Conservation (phyloP, 495 filamentous ascomycete genomes). For the Wilcoxina mikolae region DNA sequence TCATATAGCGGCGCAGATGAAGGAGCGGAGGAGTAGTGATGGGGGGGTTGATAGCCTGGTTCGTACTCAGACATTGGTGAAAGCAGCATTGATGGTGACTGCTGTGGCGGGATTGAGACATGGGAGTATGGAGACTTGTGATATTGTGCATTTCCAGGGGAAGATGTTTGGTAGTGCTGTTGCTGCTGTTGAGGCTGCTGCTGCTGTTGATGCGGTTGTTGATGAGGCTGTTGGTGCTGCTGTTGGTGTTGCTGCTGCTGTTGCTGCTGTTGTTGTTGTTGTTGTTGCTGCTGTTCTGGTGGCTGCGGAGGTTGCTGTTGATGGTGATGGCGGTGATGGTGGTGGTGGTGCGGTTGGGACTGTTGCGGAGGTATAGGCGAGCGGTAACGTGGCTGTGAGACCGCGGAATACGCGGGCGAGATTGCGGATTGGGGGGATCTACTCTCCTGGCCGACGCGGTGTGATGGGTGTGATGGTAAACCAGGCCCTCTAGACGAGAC, state of each 20-base stretch:
- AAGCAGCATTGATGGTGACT: slow-evolving; percentile 28
- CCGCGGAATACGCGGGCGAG: slow-evolving; percentile 22
- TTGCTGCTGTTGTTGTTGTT: slow-evolving; percentile 10
- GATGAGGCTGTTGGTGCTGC: slow-evolving; percentile 12
- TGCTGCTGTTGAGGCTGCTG: slow-evolving; percentile 9
- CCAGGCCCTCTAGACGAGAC: slow-evolving; percentile 17
- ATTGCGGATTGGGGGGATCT: slow-evolving; percentile 8
- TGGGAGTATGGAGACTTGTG: slow-evolving; percentile 26
- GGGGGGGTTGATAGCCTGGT: slow-evolving; percentile 20
- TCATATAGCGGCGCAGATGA: slow-evolving; percentile 25
- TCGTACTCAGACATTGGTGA: slow-evolving; percentile 28
- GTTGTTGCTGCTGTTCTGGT: background rate
- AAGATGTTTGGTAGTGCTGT: slow-evolving; percentile 1
- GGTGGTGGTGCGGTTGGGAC: slow-evolving; percentile 19
- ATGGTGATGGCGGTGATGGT: slow-evolving; percentile 8
- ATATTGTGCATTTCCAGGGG: slow-evolving; percentile 9
- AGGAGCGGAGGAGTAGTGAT: slow-evolving; percentile 27
- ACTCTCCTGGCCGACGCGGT: background rate
- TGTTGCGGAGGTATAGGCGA: slow-evolving; percentile 3
- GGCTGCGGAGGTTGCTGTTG: slow-evolving; percentile 14
- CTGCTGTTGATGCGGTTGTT: slow-evolving; percentile 5
- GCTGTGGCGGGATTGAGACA: slow-evolving; percentile 31
- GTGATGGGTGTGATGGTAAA: slow-evolving; percentile 19
- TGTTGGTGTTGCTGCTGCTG: slow-evolving; percentile 5
- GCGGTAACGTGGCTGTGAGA: slow-evolving; percentile 13